Evolutionary conservation across 495 filamentous ascomycete species (phyloP).

Genomic region (Aspergillus incahuasiensis): DNA sequence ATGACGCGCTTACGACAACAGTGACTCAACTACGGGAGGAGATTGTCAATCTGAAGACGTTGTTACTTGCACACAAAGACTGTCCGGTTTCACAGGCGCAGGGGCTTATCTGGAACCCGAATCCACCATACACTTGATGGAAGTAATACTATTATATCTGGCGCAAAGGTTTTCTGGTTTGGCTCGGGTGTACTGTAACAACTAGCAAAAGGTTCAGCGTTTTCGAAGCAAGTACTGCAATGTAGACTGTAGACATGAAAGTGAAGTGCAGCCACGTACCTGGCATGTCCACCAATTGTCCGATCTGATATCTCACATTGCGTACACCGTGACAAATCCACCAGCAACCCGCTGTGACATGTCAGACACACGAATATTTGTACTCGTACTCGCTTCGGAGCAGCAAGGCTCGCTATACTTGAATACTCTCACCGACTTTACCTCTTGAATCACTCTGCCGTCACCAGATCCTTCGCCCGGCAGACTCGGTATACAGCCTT

Average conservation of each 20-base stretch:
- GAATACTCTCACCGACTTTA: too few relatives aligned
- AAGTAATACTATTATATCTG: conserved; percentile 4
- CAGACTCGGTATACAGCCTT: too few relatives aligned
- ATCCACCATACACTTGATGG: conserved; percentile 13
- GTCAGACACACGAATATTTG: too few relatives aligned
- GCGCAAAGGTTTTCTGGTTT: background rate
- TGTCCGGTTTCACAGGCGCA: conserved; percentile 90
- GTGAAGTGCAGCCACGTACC: background rate
- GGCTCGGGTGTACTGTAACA: background rate
- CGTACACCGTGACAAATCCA: too few relatives aligned
- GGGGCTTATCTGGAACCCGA: conserved; percentile 47
- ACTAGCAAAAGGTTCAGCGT: conserved; percentile 8
- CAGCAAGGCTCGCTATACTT: too few relatives aligned
- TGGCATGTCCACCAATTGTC: too few relatives aligned
- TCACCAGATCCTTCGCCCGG: too few relatives aligned
- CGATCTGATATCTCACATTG: too few relatives aligned
- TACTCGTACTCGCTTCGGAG: too few relatives aligned
- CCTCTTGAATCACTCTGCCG: too few relatives aligned
- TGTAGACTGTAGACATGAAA: too few relatives aligned
- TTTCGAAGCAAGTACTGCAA: background rate
- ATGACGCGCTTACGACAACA: conserved; percentile 78
- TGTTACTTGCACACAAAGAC: conserved; percentile 93
- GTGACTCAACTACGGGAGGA: conserved; percentile 85
- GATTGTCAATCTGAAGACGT: conserved; percentile 90
- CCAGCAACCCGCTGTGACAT: too few relatives aligned